These are phyloP conservation scores for Kodamaea sagamina DNA, from an alignment of 805 yeast species.

Conservation along the genomic window DNA sequence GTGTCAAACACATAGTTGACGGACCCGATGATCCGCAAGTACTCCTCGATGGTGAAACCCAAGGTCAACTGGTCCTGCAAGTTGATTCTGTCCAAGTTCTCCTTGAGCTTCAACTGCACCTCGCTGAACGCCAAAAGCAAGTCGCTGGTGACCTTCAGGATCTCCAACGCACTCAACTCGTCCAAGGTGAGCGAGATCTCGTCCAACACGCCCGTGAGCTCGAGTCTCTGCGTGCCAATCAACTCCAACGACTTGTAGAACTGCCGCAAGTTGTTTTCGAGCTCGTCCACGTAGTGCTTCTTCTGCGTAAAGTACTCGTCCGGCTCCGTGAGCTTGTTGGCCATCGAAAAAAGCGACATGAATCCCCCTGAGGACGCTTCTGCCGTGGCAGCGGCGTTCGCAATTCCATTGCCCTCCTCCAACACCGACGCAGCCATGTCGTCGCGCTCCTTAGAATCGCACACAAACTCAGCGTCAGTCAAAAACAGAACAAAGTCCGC, in stretches of 20 bases:
- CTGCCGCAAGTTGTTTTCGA: conserved; percentile 72
- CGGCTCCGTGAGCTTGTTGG: conserved; percentile 70
- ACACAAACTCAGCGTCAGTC: conserved; percentile 67
- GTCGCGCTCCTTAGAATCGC: conserved; percentile 58
- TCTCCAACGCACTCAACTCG: conserved; percentile 71
- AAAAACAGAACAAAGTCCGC: conserved; percentile 77
- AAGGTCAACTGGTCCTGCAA: conserved; percentile 84
- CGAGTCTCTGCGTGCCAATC: conserved; percentile 74
- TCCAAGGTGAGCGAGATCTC: conserved; percentile 61
- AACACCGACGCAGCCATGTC: conserved; percentile 7
- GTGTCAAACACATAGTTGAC: conserved; percentile 73
- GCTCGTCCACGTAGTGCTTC: conserved; percentile 63
- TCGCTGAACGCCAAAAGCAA: conserved; percentile 70
- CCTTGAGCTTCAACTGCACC: conserved; percentile 69
- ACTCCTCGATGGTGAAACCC: conserved; percentile 87
- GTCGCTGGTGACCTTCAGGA: conserved; percentile 64
- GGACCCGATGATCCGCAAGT: conserved; percentile 74
- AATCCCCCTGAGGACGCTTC: conserved; percentile 51
- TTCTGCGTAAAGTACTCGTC: conserved; percentile 77
- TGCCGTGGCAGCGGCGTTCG: conserved; percentile 13
- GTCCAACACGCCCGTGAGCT: conserved; percentile 64
- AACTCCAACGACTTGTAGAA: conserved; percentile 71
- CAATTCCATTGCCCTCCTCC: conserved; percentile 6
- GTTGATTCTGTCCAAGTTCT: conserved; percentile 73
- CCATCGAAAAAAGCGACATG: conserved; percentile 69